Evolutionary conservation across 176 grass and related monocot species (phyloP), one percentile per base, ranked within the genome.

Genomic region (Calamus simplicifolius): DNA sequence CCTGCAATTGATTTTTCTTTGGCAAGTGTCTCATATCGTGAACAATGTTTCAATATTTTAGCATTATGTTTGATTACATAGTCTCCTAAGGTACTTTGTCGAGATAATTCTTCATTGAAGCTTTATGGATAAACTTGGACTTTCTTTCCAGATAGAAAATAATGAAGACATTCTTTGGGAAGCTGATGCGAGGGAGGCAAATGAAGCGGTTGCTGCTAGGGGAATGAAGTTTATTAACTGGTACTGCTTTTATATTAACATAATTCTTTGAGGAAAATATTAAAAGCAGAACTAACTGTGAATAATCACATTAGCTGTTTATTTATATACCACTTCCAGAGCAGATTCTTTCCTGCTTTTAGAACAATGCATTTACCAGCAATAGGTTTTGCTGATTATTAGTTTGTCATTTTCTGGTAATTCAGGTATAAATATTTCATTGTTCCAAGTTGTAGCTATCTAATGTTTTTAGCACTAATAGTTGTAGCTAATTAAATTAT

Each of bases 1-100:
- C 84, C 93, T 69, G 73, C 84, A 72, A 88, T 98, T 80, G 84
- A 98, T 64, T 92, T 92, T 75, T 98, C 93, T n/a, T 73, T 92
- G 84, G 93, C 57, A 85, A 78, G 84, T 68, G 50, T n/a, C 29
- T 19, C 49, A 49, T 73, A n/a, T 14, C 79, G 19, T 63, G 27
- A 49, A 51, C 35, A 14, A 62, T 49, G 27, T 28, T 26, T 43
- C 21, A 29, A 48, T 66, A 31, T 66, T 65, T 3, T 18, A 63
- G 17, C 5, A 48, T 58, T 43, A 43, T 43, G 13, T 43, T 43
- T 12, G 8, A 43, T 43, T 43, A 43, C 35, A 13, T 43, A 2
- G 10, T 43, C 35, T 43, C 35, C 8, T 43, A 2, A 12, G 10
- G 13, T 43, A 43, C 13, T 43, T 43, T 43, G 35, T 60, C 6